A percentile compares a stretch with the other conserved stretches of the same genome.
phyloP scores from a whole-genome alignment of 2,329 filamentous ascomycete genomes.

The Neophaeococcomyces aloes region DNA sequence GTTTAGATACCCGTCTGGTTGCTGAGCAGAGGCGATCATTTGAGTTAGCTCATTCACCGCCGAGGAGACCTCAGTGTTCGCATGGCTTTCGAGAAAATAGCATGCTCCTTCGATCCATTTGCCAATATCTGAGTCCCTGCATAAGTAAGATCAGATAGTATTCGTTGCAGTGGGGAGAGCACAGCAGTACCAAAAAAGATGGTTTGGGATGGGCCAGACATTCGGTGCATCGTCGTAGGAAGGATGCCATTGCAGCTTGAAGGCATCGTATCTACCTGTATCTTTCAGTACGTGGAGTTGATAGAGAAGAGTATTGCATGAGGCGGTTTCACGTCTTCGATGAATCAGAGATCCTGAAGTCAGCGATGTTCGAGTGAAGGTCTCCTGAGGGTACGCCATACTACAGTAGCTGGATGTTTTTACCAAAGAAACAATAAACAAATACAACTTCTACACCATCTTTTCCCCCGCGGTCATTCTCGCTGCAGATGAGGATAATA shows the following conservation, averaged over 20 bases:
- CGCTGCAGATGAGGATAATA: too few relatives aligned
- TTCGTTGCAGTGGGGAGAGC: too few relatives aligned
- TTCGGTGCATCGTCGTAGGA: constrained; percentile 41
- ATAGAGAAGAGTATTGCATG: constrained; percentile 38
- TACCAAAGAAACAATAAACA: too few relatives aligned
- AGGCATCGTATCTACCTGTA: constrained; percentile 49
- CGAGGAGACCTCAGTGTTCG: constrained; percentile 38
- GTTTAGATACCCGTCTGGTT: constrained; percentile 52
- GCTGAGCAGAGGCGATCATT: constrained; percentile 48
- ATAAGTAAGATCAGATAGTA: too few relatives aligned
- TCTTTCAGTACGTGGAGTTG: constrained; percentile 45
- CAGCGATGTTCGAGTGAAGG: constrained; percentile 29
- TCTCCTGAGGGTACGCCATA: constrained; percentile 31
- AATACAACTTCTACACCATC: too few relatives aligned
- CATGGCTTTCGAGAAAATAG: constrained; percentile 40
- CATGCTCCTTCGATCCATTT: constrained; percentile 56
- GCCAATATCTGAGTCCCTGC: constrained; percentile 42
- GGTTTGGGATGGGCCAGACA: constrained; percentile 48
- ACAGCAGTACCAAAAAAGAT: constrained; percentile 49
- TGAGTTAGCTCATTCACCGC: constrained; percentile 47
- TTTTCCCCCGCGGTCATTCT: too few relatives aligned
- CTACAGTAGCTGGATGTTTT: too few relatives aligned
- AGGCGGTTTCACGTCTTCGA: constrained; percentile 31
- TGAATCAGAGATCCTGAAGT: constrained; percentile 26
- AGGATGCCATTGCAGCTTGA: constrained; percentile 47